These are phyloP conservation scores for Galerina sulciceps DNA, from an alignment of 768 basidiomycete genomes.

Conservation along the genomic window DNA sequence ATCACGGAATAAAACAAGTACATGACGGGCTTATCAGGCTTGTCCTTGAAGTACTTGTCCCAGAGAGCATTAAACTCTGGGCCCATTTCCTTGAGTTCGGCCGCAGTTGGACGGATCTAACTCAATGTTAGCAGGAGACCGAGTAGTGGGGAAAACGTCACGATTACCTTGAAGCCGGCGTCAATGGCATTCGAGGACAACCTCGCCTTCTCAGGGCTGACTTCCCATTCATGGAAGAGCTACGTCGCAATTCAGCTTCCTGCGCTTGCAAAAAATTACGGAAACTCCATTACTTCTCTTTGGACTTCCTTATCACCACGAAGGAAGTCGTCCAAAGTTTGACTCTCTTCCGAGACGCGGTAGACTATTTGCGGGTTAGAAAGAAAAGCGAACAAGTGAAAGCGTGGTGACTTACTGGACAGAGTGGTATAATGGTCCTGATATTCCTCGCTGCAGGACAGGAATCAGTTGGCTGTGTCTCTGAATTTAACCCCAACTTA, in stretches of 20 bases:
- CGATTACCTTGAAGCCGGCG: conserved; percentile 68
- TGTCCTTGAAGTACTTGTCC: conserved; percentile 77
- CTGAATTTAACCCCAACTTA: conserved; percentile 28
- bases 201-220: conserved; percentile 67
- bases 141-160: not conserved
- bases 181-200: conserved; percentile 75
- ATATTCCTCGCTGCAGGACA: conserved; percentile 58
- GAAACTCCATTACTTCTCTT: conserved; percentile 44
- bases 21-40: conserved; percentile 82
- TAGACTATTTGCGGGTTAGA: conserved; percentile 42
- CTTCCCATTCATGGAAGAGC: conserved; percentile 69
- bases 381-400: not conserved
- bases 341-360: conserved; percentile 68
- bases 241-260: conserved; percentile 17
- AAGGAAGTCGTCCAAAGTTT: conserved; percentile 71
- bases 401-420: conserved; percentile 43
- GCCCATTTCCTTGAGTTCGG: conserved; percentile 78
- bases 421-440: conserved; percentile 79
- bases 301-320: conserved; percentile 65
- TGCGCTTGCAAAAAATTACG: not conserved
- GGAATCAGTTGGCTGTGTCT: not conserved
- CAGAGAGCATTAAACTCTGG: conserved; percentile 73
- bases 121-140: not conserved
- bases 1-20: conserved; percentile 26
- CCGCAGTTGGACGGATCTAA: conserved; percentile 70